Conservation (phyloP, 148 eudicot species). For the Nepenthes mirabilis region DNA sequence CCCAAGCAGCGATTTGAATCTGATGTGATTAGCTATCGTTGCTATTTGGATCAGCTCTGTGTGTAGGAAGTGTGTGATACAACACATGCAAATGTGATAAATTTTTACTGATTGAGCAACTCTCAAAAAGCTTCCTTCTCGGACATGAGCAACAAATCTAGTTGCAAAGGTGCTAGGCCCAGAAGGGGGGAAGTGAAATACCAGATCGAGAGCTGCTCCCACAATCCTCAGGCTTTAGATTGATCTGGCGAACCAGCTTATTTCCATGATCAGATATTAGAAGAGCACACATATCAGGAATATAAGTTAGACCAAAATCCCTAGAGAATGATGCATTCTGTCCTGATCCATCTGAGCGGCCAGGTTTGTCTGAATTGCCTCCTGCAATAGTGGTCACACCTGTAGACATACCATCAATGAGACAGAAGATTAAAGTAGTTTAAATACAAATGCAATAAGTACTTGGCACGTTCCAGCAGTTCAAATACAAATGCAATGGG, state of each 20-base stretch:
- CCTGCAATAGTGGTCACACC: conserved; percentile 84
- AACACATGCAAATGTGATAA: no score
- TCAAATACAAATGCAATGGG: neutral
- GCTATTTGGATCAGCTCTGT: no score
- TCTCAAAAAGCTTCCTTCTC: no score
- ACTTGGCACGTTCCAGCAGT: neutral
- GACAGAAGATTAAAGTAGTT: neutral
- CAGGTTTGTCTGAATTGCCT: conserved; percentile 26
- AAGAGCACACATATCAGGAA: conserved; percentile 52
- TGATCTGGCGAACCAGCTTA: conserved; percentile 55
- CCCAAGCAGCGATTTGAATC: no score
- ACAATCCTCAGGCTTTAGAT: conserved; percentile 55
- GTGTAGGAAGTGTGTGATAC: no score
- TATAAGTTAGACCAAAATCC: conserved; percentile 45
- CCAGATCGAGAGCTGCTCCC: conserved; percentile 33
- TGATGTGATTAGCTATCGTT: no score
- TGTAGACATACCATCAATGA: conserved; percentile 12
- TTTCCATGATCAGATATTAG: conserved; percentile 59
- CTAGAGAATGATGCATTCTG: conserved; percentile 49
- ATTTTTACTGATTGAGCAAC: no score
- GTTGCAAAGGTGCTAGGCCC: neutral
- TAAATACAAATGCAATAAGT: neutral
- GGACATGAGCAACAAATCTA: no score
- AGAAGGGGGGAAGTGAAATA: conserved; percentile 1
- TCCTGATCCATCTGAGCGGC: conserved; percentile 56